Percentiles rank a stretch among this genome's conserved stretches.
These are phyloP conservation scores for Bolboschoenus planiculmis DNA, from an alignment of 176 grass and related monocot genomes.

Conservation along the genomic window DNA sequence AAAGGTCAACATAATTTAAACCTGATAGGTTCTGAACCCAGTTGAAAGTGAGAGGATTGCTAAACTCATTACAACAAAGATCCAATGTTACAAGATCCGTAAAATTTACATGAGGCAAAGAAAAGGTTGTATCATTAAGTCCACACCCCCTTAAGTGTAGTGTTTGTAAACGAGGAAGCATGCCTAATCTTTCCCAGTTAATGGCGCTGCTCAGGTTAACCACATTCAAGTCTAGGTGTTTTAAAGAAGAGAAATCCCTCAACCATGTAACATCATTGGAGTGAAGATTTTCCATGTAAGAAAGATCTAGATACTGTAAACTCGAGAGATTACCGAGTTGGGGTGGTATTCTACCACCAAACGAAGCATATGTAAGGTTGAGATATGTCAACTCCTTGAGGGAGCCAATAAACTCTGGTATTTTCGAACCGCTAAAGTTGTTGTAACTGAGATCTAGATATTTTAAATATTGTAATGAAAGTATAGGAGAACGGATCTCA, in stretches of 20 bases:
- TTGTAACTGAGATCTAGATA: constrained; percentile 35
- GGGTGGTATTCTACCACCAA: constrained; percentile 19
- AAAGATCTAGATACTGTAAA: constrained; percentile 9
- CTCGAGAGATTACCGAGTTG: constrained; percentile 30
- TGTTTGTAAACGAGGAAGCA: not conserved
- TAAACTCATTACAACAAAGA: not conserved
- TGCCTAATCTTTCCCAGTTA: constrained; percentile 17
- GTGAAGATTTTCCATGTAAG: not conserved
- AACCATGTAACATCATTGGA: constrained; percentile 30
- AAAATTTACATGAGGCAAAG: constrained; percentile 14
- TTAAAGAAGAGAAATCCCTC: not conserved
- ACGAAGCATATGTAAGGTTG: not conserved
- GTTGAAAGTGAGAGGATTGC: not conserved
- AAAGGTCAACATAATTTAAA: not conserved
- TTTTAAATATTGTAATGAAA: constrained; percentile 12
- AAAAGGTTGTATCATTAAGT: not conserved
- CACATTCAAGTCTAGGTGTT: not conserved
- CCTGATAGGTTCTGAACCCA: constrained; percentile 23
- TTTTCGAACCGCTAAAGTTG: not conserved
- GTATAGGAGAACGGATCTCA: constrained; percentile 21
- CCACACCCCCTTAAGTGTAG: not conserved
- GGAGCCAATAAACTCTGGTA: constrained; percentile 28
- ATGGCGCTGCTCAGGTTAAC: not conserved
- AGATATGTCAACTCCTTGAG: constrained; percentile 21
- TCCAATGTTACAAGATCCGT: constrained; percentile 19